Percentiles rank a stretch among this genome's conserved stretches.
These are phyloP conservation scores for Cicer pinnatifidum DNA, from an alignment of 306 rosid genomes.

Conservation along the genomic window DNA sequence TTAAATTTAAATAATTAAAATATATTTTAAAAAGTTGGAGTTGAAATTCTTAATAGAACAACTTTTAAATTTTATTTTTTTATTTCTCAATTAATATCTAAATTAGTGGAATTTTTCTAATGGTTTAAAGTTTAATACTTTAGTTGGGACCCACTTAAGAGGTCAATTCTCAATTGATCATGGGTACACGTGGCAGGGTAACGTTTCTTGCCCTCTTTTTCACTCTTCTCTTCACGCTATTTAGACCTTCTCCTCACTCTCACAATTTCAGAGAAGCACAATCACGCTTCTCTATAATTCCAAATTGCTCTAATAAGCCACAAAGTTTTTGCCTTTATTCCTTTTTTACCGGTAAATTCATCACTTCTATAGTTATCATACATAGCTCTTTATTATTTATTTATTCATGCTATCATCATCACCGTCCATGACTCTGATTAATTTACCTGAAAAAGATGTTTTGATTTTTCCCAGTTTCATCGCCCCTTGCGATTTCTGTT, in stretches of 20 bases:
- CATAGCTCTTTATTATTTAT: neutral
- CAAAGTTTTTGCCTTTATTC: neutral
- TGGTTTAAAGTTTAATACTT: conserved; percentile 1
- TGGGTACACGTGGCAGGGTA: conserved; percentile 54
- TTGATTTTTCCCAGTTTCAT: conserved; percentile 8
- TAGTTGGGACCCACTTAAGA: conserved; percentile 53
- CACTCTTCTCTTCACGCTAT: neutral
- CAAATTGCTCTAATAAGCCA: neutral
- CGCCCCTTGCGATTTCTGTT: neutral
- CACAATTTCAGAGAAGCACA: conserved; percentile 36
- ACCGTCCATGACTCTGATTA: conserved; percentile 1
- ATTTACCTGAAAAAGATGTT: neutral
- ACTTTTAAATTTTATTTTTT: no score
- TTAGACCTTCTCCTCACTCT: neutral
- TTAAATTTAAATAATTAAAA: no score
- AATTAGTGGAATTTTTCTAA: no score
- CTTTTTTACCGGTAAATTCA: conserved; percentile 17
- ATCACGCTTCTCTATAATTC: conserved; percentile 21
- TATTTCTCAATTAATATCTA: no score
- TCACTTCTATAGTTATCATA: neutral
- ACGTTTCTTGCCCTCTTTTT: conserved; percentile 42
- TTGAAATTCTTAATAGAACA: no score
- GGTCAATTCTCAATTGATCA: conserved; percentile 28
- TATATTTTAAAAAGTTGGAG: no score
- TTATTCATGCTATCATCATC: conserved; percentile 12